Base-by-base conservation (phyloP, 2,329 filamentous ascomycete species). In the Venturia effusa region DNA sequence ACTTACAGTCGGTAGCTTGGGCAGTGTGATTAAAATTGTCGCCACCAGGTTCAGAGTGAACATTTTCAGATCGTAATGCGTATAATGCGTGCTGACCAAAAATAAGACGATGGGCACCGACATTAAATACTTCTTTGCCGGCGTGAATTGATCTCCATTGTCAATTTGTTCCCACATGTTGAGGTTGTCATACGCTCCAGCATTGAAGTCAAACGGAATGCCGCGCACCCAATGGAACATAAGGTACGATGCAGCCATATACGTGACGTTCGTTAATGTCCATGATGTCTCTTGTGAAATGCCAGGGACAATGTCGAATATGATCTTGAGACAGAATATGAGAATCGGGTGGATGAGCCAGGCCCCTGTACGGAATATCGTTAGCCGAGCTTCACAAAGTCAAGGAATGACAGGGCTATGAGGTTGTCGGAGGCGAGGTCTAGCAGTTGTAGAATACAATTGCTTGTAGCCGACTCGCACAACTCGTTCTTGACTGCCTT, bases 121-220 rank as follows among this genome's bases (percentile, higher is more conserved):
- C 70, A 97, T 86, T 66, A 99, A 82, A 73, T 99, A 99, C 78
- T 99, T 99, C 83, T 99, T 99, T 68, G 94, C 90, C 4, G 94
- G 94, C 0, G 94, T 99, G 80, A 97, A 99, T 76, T 99, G 94
- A 70, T 94, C 94, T 59, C 94, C 94, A 72, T 97, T 95, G 80
- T 99, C 94, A 75, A 99, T 99, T 79, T 99, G 94, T 80, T 99
- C 94, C 94, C 94, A 99, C 94, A 99, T 97, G 80, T 97, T 99
- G 73, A 99, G 83, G 77, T 99, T 97, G 82, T 99, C 94, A 77
- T 97, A 99, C 70, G 94, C 94, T 66, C 94, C 94, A 64, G 90
- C 88, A 74, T 99, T 99, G 83, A 99, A 99, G 77, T 99, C 94
- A 74, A 99, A 99, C 6, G 94, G 94, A 59, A 97, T 91, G 70